phyloP scores from a whole-genome alignment of 768 basidiomycete species.

The Lenzites betulinus region DNA sequence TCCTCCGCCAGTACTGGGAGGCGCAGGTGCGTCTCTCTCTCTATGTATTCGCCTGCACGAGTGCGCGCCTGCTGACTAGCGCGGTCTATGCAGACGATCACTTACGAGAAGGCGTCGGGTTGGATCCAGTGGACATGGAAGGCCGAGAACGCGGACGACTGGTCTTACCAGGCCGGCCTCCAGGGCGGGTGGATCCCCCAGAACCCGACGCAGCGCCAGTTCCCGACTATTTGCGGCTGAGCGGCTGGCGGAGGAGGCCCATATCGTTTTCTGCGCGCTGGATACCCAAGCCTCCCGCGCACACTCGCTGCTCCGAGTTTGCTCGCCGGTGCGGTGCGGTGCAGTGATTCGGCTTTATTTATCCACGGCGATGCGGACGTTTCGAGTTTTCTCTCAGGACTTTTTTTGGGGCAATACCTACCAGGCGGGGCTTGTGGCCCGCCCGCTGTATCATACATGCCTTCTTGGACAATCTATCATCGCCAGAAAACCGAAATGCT shows the following conservation, averaged over 20 bases:
- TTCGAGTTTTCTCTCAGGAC: too few relatives aligned
- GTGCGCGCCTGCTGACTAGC: background rate
- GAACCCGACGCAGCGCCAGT: constrained; percentile 50
- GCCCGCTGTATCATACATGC: background rate
- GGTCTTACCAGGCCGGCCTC: constrained; percentile 86
- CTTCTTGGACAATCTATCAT: background rate
- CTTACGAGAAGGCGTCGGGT: constrained; percentile 69
- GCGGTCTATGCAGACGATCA: constrained; percentile 36
- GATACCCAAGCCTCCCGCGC: too few relatives aligned
- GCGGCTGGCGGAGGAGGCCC: background rate
- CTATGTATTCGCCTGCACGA: too few relatives aligned
- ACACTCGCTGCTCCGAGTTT: too few relatives aligned
- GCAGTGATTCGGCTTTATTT: too few relatives aligned
- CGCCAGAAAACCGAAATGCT: background rate
- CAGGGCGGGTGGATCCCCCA: constrained; percentile 83
- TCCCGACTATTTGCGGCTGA: constrained; percentile 64
- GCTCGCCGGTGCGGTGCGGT: too few relatives aligned
- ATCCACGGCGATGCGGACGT: too few relatives aligned
- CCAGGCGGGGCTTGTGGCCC: too few relatives aligned
- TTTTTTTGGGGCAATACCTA: too few relatives aligned
- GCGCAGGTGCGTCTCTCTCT: constrained; percentile 55
- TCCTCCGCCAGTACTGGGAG: constrained; percentile 82
- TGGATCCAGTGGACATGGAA: constrained; percentile 91
- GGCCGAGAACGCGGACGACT: constrained; percentile 80
- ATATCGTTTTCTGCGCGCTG: background rate